Conservation (phyloP, 306 rosid genomes). For the Malus fusca region DNA sequence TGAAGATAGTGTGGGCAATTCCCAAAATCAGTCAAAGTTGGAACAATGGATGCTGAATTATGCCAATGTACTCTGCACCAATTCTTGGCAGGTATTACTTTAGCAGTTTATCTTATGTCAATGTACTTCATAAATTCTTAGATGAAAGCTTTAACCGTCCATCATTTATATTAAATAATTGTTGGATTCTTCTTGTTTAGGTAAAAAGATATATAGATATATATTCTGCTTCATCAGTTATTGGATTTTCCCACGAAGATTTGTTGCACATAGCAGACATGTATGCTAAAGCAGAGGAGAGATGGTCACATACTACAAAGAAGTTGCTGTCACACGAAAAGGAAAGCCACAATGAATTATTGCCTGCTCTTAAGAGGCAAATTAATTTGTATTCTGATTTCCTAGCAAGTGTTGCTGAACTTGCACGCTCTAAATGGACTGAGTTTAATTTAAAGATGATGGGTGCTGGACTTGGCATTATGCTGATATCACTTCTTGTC, state of each 20-base stretch:
- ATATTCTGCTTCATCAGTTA: slow-evolving; percentile 76
- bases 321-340: slow-evolving; percentile 30
- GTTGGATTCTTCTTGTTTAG: slow-evolving; percentile 28
- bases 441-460: slow-evolving; percentile 83
- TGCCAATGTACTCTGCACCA: slow-evolving; percentile 67
- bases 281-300: slow-evolving; percentile 61
- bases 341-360: slow-evolving; percentile 28
- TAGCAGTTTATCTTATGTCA: not conserved
- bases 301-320: slow-evolving; percentile 50
- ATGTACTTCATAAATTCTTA: not conserved
- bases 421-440: slow-evolving; percentile 96
- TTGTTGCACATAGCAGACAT: slow-evolving; percentile 43
- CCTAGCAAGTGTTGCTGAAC: slow-evolving; percentile 64
- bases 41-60: slow-evolving; percentile 71
- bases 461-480: slow-evolving; percentile 68
- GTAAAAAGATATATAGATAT: slow-evolving; percentile 86
- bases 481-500: slow-evolving; percentile 56
- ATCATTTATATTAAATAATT: not conserved
- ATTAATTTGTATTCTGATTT: slow-evolving; percentile 59
- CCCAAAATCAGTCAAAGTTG: slow-evolving; percentile 35
- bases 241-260: slow-evolving; percentile 89
- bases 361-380: slow-evolving; percentile 57
- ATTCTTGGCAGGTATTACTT: slow-evolving; percentile 84
- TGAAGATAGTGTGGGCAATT: slow-evolving; percentile 27
- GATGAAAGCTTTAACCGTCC: not conserved